phyloP scores from a whole-genome alignment of 768 basidiomycete species.

The Boletellus emodensis region DNA sequence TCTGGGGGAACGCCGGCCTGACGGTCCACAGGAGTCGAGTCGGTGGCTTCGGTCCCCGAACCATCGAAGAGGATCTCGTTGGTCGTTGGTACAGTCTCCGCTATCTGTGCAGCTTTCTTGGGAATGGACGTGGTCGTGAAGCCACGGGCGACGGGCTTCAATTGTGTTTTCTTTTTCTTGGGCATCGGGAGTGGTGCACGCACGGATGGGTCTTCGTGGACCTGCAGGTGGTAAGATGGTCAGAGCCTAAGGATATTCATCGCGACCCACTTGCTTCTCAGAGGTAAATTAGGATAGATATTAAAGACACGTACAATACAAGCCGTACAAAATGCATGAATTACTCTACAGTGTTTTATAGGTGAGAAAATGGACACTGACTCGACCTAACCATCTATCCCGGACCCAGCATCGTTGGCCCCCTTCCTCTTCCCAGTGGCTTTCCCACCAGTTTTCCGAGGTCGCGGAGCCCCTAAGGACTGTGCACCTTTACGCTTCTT shows the following conservation, averaged over 20 bases:
- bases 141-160: slow-evolving; percentile 70
- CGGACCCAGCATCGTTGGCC: slow-evolving; percentile 22
- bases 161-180: slow-evolving; percentile 82
- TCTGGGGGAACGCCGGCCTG: slow-evolving; percentile 9
- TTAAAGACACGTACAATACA: slow-evolving; percentile 32
- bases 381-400: slow-evolving; percentile 26
- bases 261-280: no score
- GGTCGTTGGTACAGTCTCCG: slow-evolving; percentile 19
- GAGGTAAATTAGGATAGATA: slow-evolving; percentile 12
- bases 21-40: slow-evolving; percentile 1
- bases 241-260: no score
- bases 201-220: not conserved
- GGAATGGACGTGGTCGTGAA: slow-evolving; percentile 82
- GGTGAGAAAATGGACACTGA: slow-evolving; percentile 11
- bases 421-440: slow-evolving; percentile 30
- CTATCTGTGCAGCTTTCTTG: slow-evolving; percentile 54
- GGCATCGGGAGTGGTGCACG: slow-evolving; percentile 42
- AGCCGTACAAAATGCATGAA: slow-evolving; percentile 25
- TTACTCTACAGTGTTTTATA: slow-evolving; percentile 29
- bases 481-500: slow-evolving; percentile 34
- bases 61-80: slow-evolving; percentile 5
- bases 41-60: slow-evolving; percentile 6
- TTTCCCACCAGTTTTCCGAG: slow-evolving; percentile 33
- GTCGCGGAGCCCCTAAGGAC: slow-evolving; percentile 13
- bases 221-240: no score